Conservation (phyloP, 2,329 filamentous ascomycete species). For the Cylindrodendrum hubeiense region DNA sequence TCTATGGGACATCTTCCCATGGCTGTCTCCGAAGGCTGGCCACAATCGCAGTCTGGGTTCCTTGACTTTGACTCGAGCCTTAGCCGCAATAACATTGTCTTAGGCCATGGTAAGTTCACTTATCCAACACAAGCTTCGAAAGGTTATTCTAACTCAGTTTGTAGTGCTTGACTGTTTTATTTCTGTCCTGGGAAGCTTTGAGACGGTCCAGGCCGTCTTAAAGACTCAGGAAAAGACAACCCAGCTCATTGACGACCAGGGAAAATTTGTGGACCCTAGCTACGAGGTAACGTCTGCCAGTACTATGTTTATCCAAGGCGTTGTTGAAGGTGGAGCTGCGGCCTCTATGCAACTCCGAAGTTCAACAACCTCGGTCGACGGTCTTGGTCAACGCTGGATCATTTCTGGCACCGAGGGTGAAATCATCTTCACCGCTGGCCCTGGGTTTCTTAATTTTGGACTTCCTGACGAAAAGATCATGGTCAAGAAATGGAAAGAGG, state of each 20-base stretch:
- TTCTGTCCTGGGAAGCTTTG: slow-evolving; percentile 18
- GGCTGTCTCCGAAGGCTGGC: not conserved
- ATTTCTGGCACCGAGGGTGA: slow-evolving; percentile 29
- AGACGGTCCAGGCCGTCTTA: slow-evolving; percentile 16
- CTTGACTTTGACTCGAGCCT: not conserved
- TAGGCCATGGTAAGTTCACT: slow-evolving; percentile 23
- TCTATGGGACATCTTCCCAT: not conserved
- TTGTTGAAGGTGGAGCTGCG: slow-evolving; percentile 10
- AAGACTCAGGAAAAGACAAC: slow-evolving; percentile 2
- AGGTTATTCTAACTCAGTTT: not conserved
- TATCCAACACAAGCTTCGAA: too few relatives aligned
- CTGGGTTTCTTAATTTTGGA: too few relatives aligned
- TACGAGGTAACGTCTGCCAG: slow-evolving; percentile 17
- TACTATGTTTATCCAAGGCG: slow-evolving; percentile 22
- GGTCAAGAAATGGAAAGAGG: too few relatives aligned
- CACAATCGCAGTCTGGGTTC: not conserved
- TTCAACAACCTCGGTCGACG: slow-evolving; percentile 13
- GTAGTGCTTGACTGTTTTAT: slow-evolving; percentile 24
- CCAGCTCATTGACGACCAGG: not conserved
- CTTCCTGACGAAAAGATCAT: too few relatives aligned
- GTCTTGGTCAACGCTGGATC: slow-evolving; percentile 21
- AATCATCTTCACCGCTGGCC: not conserved
- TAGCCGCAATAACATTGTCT: slow-evolving; percentile 11
- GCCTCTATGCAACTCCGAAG: slow-evolving; percentile 17
- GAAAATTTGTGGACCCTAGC: not conserved